Conservation (phyloP, 768 basidiomycete species). For the Termitomyces sp. region DNA sequence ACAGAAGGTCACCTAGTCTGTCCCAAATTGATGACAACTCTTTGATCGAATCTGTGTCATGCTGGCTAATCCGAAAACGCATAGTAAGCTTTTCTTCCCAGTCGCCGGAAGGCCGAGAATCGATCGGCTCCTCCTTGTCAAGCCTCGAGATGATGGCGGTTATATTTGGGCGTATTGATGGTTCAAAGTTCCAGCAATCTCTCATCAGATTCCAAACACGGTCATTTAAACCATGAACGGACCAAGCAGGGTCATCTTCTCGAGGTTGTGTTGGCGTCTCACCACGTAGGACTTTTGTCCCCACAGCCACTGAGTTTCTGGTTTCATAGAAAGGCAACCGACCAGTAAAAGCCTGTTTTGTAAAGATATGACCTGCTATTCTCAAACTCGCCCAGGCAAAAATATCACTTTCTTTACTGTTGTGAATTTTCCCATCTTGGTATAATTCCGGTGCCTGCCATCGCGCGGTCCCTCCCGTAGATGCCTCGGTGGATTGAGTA, state of each 20-base stretch:
- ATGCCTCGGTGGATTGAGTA: constrained; percentile 8
- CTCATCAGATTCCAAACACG: constrained; percentile 5
- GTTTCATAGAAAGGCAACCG: not conserved
- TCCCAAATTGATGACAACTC: not conserved
- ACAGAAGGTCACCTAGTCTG: not conserved
- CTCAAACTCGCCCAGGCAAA: constrained; percentile 8
- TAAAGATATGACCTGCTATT: not conserved
- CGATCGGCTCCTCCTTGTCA: not conserved
- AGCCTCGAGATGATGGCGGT: not conserved
- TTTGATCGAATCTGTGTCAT: not conserved
- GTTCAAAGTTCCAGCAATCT: constrained; percentile 2
- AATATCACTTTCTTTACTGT: constrained; percentile 9
- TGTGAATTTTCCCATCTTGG: not conserved
- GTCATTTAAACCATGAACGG: not conserved
- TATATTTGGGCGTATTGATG: constrained; percentile 5
- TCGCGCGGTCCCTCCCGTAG: constrained; percentile 4
- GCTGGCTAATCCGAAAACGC: not conserved
- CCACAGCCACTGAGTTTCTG: not conserved
- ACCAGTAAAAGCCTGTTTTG: constrained; percentile 6
- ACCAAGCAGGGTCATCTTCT: not conserved
- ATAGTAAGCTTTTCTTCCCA: constrained; percentile 2
- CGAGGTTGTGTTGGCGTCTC: not conserved
- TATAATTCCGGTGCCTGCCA: constrained; percentile 12
- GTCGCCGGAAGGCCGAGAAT: not conserved
- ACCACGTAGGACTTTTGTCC: not conserved